Evolutionary conservation across 2,329 filamentous ascomycete species (phyloP).

Genomic region (Fusarium sororula): DNA sequence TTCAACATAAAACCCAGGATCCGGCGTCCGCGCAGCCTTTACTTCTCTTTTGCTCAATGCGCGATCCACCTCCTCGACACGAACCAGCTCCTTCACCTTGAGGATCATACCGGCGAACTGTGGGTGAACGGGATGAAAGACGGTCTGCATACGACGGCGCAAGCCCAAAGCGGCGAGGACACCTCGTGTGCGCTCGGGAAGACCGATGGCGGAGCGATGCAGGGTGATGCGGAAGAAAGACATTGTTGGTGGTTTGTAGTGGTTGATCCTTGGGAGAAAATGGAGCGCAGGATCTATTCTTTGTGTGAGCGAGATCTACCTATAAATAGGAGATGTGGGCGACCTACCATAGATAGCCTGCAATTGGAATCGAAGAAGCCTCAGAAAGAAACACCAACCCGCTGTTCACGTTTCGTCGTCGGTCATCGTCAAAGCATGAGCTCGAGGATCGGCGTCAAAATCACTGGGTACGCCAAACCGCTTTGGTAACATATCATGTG

Average conservation of each 20-base stretch:
- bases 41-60: conserved; percentile 73
- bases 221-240: conserved; percentile 91
- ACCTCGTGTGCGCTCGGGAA: conserved; percentile 80
- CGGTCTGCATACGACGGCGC: conserved; percentile 83
- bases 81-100: conserved; percentile 91
- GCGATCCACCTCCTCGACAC: conserved; percentile 78
- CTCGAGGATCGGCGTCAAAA: conserved; percentile 26
- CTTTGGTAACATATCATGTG: conserved; percentile 9
- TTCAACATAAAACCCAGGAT: conserved; percentile 84
- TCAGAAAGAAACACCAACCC: conserved; percentile 16
- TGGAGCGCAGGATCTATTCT: conserved; percentile 17
- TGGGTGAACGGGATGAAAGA: conserved; percentile 86
- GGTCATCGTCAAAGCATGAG: conserved; percentile 28
- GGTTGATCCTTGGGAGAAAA: background rate
- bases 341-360: conserved; percentile 8
- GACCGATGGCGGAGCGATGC: conserved; percentile 87
- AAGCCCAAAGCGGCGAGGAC: conserved; percentile 88
- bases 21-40: conserved; percentile 75
- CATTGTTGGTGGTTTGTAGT: conserved; percentile 56
- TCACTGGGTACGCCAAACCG: conserved; percentile 21
- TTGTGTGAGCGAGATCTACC: conserved; percentile 3
- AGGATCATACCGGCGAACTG: conserved; percentile 91
- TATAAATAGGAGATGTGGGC: background rate
- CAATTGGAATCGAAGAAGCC: background rate
- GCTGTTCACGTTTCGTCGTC: conserved; percentile 18